Evolutionary conservation across 2,329 filamentous ascomycete species (phyloP), one percentile per base, ranked within the genome.

Genomic region (Ilyonectria mors-panacis): DNA sequence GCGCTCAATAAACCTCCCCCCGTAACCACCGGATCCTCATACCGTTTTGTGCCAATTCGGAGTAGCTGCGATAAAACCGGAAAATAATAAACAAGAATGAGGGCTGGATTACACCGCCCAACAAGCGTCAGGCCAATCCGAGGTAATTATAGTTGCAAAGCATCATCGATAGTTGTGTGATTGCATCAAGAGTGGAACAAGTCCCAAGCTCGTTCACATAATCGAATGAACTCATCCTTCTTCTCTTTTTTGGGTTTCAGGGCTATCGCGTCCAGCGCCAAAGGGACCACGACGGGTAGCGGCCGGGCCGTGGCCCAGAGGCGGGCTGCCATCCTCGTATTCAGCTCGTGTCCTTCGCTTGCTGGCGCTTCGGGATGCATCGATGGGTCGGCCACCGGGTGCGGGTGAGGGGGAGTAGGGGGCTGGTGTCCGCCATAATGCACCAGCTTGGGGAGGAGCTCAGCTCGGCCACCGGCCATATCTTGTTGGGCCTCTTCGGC

Each of bases 341-440:
- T 98, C 96, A 67, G 93, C 94, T 63, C 96, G 89, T 12, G 90
- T 91, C 70, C 96, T 90, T 81, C 95, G 88, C 80, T 94, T 91
- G 79, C 85, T 88, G 72, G 87, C 86, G 75, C 89, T 90, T 77
- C 88, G 88, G 71, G 83, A 85, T 66, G 84, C 81, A 71, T 90
- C 86, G 69, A 77, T 73, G 75, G 78, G 76, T 77, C 77, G 82
- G 71, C 78, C 81, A 60, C 85, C 86, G 62, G 90, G 85, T 78
- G 91, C 86, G 15, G 92, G 94, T 50, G 94, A 97, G 5, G 94
- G 94, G 95, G 95, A 2, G 95, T 97, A 4, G 95, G 95, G 45
- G 95, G 95, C 79, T 97, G 95, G 78, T 97, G 94, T 53, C 94
- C 94, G 44, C 93, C 94, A 79, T 99, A 99, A 81, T 98, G 96